Conservation (phyloP, 176 grass and related monocot species). For the Oryza officinalis region DNA sequence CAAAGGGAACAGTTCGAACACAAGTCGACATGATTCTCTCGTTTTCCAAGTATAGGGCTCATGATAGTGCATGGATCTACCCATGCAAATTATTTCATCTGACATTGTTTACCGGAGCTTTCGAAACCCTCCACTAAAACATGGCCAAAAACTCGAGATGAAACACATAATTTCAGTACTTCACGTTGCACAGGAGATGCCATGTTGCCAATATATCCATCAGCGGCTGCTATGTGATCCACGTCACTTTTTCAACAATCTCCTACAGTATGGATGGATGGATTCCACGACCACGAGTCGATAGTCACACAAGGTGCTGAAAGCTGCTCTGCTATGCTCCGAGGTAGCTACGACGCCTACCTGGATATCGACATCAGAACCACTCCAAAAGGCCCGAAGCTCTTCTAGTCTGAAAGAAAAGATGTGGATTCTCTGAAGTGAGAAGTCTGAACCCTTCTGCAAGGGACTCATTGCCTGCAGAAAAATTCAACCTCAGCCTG, state of each 20-base stretch:
- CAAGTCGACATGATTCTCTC: not conserved
- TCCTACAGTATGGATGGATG: not conserved
- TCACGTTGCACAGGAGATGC: not conserved
- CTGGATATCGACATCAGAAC: slow-evolving; percentile 29
- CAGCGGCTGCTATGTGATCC: not conserved
- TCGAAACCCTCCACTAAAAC: not conserved
- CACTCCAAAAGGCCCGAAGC: slow-evolving; percentile 3
- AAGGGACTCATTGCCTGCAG: slow-evolving; percentile 2
- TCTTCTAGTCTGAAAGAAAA: not conserved
- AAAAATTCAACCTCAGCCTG: slow-evolving; percentile 15
- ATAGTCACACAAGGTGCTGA: slow-evolving; percentile 3
- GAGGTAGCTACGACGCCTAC: slow-evolving; percentile 25
- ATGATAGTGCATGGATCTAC: not conserved
- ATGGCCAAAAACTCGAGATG: not conserved
- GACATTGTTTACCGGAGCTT: not conserved
- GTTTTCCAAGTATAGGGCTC: not conserved
- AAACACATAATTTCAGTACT: not conserved
- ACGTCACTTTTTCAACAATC: not conserved
- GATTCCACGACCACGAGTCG: not conserved
- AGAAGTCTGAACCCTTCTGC: not conserved
- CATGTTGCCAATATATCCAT: not conserved
- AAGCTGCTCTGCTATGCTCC: slow-evolving; percentile 3
- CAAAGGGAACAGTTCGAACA: not conserved
- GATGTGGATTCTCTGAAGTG: not conserved
- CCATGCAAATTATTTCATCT: too few relatives aligned